These are phyloP conservation scores for Pseudonitzschia pungens DNA, from an alignment of 108 stramenopile genomes.

Conservation along the genomic window DNA sequence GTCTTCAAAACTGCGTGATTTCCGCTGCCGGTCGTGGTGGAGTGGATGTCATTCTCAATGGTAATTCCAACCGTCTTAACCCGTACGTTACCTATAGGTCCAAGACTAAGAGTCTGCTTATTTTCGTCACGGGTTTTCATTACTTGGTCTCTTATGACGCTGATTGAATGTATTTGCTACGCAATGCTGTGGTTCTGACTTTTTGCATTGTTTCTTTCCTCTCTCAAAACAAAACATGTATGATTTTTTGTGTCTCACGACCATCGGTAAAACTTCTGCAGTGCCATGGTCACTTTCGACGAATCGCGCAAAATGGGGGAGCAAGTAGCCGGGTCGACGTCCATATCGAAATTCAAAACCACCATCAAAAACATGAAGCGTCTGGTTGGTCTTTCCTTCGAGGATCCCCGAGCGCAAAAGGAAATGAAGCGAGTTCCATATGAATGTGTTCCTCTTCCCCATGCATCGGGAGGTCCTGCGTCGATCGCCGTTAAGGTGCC, in stretches of 20 bases:
- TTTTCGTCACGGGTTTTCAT: neutral
- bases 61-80: slow-evolving; percentile 94
- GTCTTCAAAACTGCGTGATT: slow-evolving; percentile 86
- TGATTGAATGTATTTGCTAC: neutral
- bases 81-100: slow-evolving; percentile 66
- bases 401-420: slow-evolving; percentile 84
- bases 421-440: slow-evolving; percentile 80
- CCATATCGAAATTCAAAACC: slow-evolving; percentile 91
- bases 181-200: neutral
- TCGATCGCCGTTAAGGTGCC: slow-evolving; percentile 72
- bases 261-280: slow-evolving; percentile 28
- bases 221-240: neutral
- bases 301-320: slow-evolving; percentile 81
- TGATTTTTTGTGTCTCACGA: neutral
- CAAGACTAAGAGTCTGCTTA: neutral
- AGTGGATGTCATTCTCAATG: slow-evolving; percentile 98
- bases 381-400: slow-evolving; percentile 88
- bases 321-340: slow-evolving; percentile 55
- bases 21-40: slow-evolving; percentile 95
- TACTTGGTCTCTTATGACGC: too few species aligned
- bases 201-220: slow-evolving; percentile 12
- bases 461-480: slow-evolving; percentile 53
- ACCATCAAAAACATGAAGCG: slow-evolving; percentile 91
- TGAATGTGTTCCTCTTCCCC: slow-evolving; percentile 67
- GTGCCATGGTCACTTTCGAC: slow-evolving; percentile 77